Evolutionary conservation across 331 rosid species (phyloP), one percentile per base, ranked within the genome.

Genomic region (Malus hybrid): DNA sequence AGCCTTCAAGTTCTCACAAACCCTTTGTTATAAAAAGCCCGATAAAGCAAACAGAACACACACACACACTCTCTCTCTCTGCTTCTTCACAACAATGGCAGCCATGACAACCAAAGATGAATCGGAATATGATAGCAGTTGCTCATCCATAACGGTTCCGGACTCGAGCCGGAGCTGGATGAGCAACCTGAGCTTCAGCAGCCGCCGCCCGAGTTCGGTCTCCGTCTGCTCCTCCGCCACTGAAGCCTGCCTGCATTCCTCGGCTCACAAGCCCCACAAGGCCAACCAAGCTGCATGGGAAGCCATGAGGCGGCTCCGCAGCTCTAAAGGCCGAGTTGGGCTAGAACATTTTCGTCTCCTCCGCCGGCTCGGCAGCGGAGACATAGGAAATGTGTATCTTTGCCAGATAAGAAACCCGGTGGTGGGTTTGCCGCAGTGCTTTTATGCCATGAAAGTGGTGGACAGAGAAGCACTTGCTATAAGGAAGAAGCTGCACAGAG

Each of bases 371-470:
- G 99, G 97, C 6, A 89, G 97, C 50, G 97, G 99, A 1, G 99
- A 94, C 83, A 79, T 94, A 11, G 99, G 99, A 13, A 88, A 88
- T 72, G 99, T 94, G 3, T 94, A 94, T 70, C 95, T 94, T 4
- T 94, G 99, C 80, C 90, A 91, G 87, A 88, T 94, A 72, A 83
- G 97, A 50, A 93, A 87, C 85, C 91, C 93, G 0, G 81, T 79
- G 52, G 91, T 77, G 68, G 97, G 94, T 42, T 22, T 84, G 60
- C 84, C 93, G 1, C 92, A 85, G 87, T 87, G 96, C 74, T 87
- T 81, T 3, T 92, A 92, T 44, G 99, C 99, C 28, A 92, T 94
- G 99, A 94, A 94, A 83, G 99, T 94, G 77, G 97, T 94, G 46
- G 99, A 94, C 69, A 83, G 93, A 77, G 97, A 94, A 75, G 99